Evolutionary conservation across 176 grass and related monocot genomes (phyloP).

Genomic region (Aechmea fasciata): DNA sequence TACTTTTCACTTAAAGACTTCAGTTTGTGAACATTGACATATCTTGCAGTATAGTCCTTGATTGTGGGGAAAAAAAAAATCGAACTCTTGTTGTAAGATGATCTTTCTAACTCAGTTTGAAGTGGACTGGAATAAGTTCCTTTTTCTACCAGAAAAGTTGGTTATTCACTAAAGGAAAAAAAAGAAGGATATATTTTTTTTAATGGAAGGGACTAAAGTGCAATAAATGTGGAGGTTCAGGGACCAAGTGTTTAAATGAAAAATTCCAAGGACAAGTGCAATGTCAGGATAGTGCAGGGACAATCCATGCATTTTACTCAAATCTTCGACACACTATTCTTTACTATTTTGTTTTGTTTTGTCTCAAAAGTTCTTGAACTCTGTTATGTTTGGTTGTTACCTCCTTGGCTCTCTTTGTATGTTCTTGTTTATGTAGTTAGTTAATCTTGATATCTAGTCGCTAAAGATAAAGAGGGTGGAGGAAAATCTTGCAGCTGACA

Average conservation of each 20-base stretch:
- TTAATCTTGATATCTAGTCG: conserved; percentile 11
- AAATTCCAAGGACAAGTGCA: no score
- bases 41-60: no score
- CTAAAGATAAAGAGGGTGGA: neutral
- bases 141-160: no score
- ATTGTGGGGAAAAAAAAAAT: no score
- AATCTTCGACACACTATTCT: neutral
- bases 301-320: neutral
- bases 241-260: no score
- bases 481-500: conserved; percentile 20
- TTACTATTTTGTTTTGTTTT: conserved; percentile 1
- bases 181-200: neutral
- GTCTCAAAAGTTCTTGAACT: neutral
- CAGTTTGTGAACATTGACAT: neutral
- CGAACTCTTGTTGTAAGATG: no score
- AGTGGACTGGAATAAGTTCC: no score
- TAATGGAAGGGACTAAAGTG: no score
- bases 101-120: no score
- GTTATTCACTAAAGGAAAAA: no score
- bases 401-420: neutral
- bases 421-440: neutral
- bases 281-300: no score
- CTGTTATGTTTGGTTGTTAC: neutral
- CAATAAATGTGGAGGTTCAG: no score
- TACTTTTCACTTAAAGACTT: neutral